Percentiles rank a stretch among this genome's conserved stretches.
phyloP scores from a whole-genome alignment of 345 rosid species.

The Pistacia vera region DNA sequence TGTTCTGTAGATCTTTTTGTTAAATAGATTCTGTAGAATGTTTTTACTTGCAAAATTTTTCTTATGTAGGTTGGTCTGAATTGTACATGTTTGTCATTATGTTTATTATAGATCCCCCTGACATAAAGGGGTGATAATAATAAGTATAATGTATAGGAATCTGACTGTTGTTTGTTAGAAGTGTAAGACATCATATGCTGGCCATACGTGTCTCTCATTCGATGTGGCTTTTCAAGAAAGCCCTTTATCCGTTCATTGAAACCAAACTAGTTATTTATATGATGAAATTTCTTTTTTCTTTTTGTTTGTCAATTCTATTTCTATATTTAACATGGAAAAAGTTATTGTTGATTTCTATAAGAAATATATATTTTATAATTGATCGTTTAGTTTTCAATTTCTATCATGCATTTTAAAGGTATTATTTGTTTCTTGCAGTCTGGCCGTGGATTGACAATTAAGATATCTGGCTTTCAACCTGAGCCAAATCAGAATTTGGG shows the following conservation, averaged over 20 bases:
- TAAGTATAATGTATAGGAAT: not conserved
- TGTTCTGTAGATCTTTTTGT: slow-evolving; percentile 3
- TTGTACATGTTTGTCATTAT: not conserved
- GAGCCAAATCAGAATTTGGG: slow-evolving; percentile 34
- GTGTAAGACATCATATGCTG: not conserved
- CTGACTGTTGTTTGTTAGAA: not conserved
- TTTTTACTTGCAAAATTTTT: not conserved
- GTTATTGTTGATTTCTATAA: not conserved
- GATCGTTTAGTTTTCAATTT: not conserved
- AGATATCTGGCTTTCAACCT: slow-evolving; percentile 29
- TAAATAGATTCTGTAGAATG: not conserved
- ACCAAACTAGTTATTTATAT: too few relatives aligned
- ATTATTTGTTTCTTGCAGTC: slow-evolving; percentile 43
- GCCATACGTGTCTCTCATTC: not conserved
- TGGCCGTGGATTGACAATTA: slow-evolving; percentile 37
- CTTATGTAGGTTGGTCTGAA: not conserved
- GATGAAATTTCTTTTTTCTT: not conserved
- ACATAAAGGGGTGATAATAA: not conserved
- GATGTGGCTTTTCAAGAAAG: not conserved
- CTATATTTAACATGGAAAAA: not conserved
- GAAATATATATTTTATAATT: not conserved
- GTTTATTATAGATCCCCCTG: not conserved
- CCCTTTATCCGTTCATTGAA: not conserved
- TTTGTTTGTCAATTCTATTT: not conserved
- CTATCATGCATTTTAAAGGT: slow-evolving; percentile 9